Evolutionary conservation across 495 filamentous ascomycete genomes (phyloP).

Genomic region (Bathelium albidoporum): DNA sequence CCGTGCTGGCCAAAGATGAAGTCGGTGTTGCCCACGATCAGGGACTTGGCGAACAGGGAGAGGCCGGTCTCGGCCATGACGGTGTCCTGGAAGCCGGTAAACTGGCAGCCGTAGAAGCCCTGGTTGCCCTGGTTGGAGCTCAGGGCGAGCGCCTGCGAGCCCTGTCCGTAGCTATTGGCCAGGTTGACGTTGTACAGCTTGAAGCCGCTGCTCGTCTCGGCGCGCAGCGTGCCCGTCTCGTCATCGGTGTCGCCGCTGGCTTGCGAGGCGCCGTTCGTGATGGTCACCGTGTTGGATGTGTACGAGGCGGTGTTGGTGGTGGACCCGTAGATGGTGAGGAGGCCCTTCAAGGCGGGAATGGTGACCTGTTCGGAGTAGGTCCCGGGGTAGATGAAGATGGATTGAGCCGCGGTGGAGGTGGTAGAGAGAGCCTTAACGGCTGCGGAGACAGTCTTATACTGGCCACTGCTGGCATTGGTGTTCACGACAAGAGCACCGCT

Average conservation of each 20-base stretch:
- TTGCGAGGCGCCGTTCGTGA: slow-evolving; percentile 38
- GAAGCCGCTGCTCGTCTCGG: slow-evolving; percentile 37
- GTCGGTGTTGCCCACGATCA: slow-evolving; percentile 52
- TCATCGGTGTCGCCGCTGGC: slow-evolving; percentile 34
- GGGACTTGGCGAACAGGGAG: slow-evolving; percentile 46
- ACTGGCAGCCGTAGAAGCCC: slow-evolving; percentile 49
- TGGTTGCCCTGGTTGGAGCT: slow-evolving; percentile 41
- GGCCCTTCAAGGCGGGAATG: slow-evolving; percentile 17
- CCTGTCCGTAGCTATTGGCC: slow-evolving; percentile 43
- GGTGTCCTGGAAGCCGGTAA: slow-evolving; percentile 55
- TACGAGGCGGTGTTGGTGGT: slow-evolving; percentile 49
- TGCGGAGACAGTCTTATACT: slow-evolving; percentile 41
- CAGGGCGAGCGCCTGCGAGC: slow-evolving; percentile 50
- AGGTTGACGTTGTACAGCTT: slow-evolving; percentile 56
- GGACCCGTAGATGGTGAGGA: slow-evolving; percentile 50
- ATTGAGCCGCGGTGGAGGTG: slow-evolving; percentile 39
- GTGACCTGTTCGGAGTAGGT: slow-evolving; percentile 33
- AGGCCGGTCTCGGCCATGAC: slow-evolving; percentile 47
- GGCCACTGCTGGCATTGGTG: slow-evolving; percentile 28
- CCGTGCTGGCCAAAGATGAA: slow-evolving; percentile 58
- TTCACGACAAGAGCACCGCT: slow-evolving; percentile 41
- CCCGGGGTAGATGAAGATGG: slow-evolving; percentile 50
- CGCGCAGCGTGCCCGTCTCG: slow-evolving; percentile 42
- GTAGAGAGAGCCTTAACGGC: slow-evolving; percentile 47
- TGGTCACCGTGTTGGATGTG: slow-evolving; percentile 47